These are phyloP conservation scores for Leishmania guyanensis DNA, from an alignment of 208 protist species.

Conservation along the genomic window DNA sequence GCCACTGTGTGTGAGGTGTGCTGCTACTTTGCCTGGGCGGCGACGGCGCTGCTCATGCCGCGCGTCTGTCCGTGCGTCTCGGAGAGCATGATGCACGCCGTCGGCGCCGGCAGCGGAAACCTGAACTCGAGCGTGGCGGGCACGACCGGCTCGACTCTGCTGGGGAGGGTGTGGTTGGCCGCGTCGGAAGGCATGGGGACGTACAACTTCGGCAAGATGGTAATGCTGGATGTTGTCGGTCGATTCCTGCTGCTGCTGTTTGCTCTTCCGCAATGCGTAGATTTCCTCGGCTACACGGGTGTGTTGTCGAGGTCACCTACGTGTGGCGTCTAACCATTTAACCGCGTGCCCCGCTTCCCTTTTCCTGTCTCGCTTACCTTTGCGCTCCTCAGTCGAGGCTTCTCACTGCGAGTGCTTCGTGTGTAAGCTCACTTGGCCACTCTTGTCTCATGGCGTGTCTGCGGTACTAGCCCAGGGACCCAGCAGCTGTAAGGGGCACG, in stretches of 20 bases:
- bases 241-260: conserved; percentile 52
- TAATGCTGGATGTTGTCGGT: conserved; percentile 47
- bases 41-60: conserved; percentile 67
- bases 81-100: conserved; percentile 71
- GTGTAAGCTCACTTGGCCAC: no score
- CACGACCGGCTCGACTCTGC: conserved; percentile 52
- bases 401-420: no score
- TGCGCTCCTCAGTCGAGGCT: no score
- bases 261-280: no score
- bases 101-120: conserved; percentile 72
- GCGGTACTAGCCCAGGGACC: no score
- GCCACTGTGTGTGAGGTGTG: conserved; percentile 60
- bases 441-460: no score
- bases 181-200: conserved; percentile 8
- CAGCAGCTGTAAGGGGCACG: no score
- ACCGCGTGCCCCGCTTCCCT: no score
- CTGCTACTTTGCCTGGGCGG: conserved; percentile 68
- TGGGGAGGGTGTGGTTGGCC: conserved; percentile 52
- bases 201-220: conserved; percentile 64
- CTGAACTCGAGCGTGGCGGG: conserved; percentile 45
- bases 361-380: no score
- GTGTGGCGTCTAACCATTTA: no score
- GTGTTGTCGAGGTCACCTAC: no score
- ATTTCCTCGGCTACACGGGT: no score
- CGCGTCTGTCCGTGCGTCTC: conserved; percentile 71